phyloP scores from a whole-genome alignment of 805 yeast species.

The Wickerhamomyces mucosus region DNA sequence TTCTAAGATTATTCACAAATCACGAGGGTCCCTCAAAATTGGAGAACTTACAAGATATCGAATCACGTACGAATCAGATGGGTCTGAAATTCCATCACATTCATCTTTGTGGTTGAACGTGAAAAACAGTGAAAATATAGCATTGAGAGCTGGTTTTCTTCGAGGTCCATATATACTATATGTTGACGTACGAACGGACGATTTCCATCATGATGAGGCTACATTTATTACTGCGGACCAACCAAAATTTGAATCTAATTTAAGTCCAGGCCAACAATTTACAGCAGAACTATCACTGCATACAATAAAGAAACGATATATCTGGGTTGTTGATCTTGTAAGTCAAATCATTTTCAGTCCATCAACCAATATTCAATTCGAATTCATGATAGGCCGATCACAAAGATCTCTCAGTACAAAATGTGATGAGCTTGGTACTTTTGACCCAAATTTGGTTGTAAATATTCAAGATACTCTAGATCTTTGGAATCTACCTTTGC shows the following conservation, averaged over 20 bases:
- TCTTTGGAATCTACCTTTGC: slow-evolving; percentile 60
- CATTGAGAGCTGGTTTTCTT: slow-evolving; percentile 60
- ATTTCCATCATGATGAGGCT: slow-evolving; percentile 39
- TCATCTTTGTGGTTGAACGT: slow-evolving; percentile 42
- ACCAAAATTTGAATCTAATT: slow-evolving; percentile 64
- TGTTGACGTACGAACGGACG: slow-evolving; percentile 53
- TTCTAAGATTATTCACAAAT: not conserved
- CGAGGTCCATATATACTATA: slow-evolving; percentile 73
- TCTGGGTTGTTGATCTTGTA: slow-evolving; percentile 63
- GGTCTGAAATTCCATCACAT: slow-evolving; percentile 25
- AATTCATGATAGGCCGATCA: slow-evolving; percentile 40
- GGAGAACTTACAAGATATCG: slow-evolving; percentile 53
- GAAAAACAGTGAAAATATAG: slow-evolving; percentile 51
- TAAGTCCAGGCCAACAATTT: slow-evolving; percentile 59
- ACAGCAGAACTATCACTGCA: slow-evolving; percentile 55
- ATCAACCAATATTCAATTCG: slow-evolving; percentile 52
- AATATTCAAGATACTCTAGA: slow-evolving; percentile 48
- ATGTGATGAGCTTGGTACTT: slow-evolving; percentile 22
- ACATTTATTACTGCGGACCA: slow-evolving; percentile 67
- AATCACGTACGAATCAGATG: slow-evolving; percentile 29
- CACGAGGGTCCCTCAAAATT: slow-evolving; percentile 24
- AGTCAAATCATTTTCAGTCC: slow-evolving; percentile 65
- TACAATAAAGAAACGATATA: slow-evolving; percentile 44
- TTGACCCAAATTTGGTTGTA: slow-evolving; percentile 33
- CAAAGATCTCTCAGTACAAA: slow-evolving; percentile 18